phyloP scores from a whole-genome alignment of 305 asterid species.

The Ajuga reptans region DNA sequence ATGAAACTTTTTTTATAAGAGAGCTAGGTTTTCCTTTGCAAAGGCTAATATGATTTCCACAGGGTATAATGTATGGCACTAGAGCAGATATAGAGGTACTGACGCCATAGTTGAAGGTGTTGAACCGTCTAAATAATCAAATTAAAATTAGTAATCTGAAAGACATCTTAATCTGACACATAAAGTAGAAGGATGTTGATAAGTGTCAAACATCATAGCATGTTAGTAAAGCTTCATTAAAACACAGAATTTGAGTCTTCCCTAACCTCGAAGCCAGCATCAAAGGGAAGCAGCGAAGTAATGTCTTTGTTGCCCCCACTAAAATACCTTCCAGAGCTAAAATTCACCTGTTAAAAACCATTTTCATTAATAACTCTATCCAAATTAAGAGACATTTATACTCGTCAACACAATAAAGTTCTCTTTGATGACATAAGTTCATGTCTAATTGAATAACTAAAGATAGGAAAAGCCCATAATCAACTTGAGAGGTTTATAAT shows the following conservation, averaged over 20 bases:
- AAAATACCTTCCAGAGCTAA: constrained; percentile 91
- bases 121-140: constrained; percentile 7
- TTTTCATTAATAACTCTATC: constrained; percentile 18
- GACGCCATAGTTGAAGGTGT: not conserved
- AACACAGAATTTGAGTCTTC: constrained; percentile 13
- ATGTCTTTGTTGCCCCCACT: constrained; percentile 54
- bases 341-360: constrained; percentile 64
- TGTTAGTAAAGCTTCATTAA: constrained; percentile 11
- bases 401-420: too few relatives aligned
- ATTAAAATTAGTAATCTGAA: constrained; percentile 16
- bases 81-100: not conserved
- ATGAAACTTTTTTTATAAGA: not conserved
- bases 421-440: too few relatives aligned
- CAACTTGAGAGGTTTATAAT: constrained; percentile 9
- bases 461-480: not conserved
- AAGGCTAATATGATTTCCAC: constrained; percentile 1
- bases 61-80: not conserved
- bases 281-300: constrained; percentile 73
- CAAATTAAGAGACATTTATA: not conserved
- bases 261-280: constrained; percentile 94
- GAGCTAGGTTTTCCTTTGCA: not conserved
- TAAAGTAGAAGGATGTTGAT: constrained; percentile 6
- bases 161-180: constrained; percentile 1
- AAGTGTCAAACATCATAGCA: constrained; percentile 5
- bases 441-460: constrained; percentile 3